A percentile compares a stretch with the other conserved stretches of the same genome.
These are phyloP conservation scores for Botrytis cinerea DNA, from an alignment of 2,329 filamentous ascomycete genomes.

Conservation along the genomic window DNA sequence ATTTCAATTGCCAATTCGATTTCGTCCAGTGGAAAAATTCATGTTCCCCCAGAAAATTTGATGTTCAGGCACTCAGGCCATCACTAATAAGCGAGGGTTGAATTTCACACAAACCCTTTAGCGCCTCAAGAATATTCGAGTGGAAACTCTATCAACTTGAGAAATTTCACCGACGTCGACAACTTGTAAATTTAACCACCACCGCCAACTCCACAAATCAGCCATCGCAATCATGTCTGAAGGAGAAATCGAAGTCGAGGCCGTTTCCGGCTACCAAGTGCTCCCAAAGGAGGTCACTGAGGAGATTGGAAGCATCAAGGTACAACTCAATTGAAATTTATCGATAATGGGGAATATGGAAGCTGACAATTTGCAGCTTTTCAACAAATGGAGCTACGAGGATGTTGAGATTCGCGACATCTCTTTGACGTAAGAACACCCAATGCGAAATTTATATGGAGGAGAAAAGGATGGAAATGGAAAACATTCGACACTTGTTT, in stretches of 20 bases:
- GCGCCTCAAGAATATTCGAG: constrained; percentile 22
- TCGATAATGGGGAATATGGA: constrained; percentile 23
- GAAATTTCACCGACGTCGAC: constrained; percentile 24
- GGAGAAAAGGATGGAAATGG: neutral
- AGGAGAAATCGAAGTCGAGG: constrained; percentile 92
- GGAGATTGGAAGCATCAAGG: constrained; percentile 90
- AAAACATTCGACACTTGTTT: constrained; percentile 16
- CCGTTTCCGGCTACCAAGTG: constrained; percentile 71
- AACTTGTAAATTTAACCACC: constrained; percentile 26
- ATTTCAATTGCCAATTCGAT: neutral
- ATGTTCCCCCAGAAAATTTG: neutral
- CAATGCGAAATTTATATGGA: constrained; percentile 24
- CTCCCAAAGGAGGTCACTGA: constrained; percentile 90
- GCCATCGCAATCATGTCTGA: constrained; percentile 71
- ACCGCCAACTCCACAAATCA: constrained; percentile 26
- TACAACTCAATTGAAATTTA: constrained; percentile 44
- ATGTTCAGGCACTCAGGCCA: constrained; percentile 5
- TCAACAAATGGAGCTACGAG: constrained; percentile 98
- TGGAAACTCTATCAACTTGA: constrained; percentile 16
- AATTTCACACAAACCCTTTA: constrained; percentile 23
- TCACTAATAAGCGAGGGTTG: constrained; percentile 25
- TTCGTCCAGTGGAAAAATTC: neutral
- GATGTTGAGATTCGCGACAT: constrained; percentile 99
- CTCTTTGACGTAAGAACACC: constrained; percentile 88
- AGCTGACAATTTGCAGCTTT: constrained; percentile 52